phyloP scores from a whole-genome alignment of 495 filamentous ascomycete genomes.

The Podospora bellae-mahoneyi region DNA sequence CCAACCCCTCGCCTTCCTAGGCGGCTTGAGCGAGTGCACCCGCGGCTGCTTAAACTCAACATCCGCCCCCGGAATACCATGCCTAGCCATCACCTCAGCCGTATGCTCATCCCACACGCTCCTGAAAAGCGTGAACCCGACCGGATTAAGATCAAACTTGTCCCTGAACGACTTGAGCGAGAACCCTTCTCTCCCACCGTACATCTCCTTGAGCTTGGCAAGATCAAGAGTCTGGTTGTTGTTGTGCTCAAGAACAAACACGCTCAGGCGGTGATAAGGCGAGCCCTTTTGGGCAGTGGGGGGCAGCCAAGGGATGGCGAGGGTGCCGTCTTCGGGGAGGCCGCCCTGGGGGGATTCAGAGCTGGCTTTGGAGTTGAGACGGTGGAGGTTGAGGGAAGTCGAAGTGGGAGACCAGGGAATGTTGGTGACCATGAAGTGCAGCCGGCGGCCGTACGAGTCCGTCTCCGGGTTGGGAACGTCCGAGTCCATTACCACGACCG shows the following conservation, averaged over 20 bases:
- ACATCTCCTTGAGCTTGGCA: constrained; percentile 52
- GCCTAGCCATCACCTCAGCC: constrained; percentile 75
- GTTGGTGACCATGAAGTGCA: constrained; percentile 78
- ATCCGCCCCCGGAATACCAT: constrained; percentile 69
- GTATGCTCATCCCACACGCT: constrained; percentile 85
- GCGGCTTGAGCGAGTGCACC: constrained; percentile 49
- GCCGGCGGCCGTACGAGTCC: constrained; percentile 75
- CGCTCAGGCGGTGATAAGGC: constrained; percentile 81
- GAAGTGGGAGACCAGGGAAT: constrained; percentile 51
- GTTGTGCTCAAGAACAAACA: constrained; percentile 81
- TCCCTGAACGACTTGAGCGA: constrained; percentile 67
- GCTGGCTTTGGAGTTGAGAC: constrained; percentile 22
- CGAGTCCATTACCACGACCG: constrained; percentile 79
- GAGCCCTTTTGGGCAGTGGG: constrained; percentile 84
- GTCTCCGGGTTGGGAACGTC: constrained; percentile 79
- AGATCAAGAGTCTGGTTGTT: constrained; percentile 58
- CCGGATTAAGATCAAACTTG: constrained; percentile 63
- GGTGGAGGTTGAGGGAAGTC: constrained; percentile 46
- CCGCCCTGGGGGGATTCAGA: neutral
- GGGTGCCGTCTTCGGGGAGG: constrained; percentile 40
- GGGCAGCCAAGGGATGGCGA: constrained; percentile 77
- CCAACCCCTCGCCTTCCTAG: constrained; percentile 52
- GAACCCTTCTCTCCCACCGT: constrained; percentile 58
- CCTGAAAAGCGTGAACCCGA: constrained; percentile 85
- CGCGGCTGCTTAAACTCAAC: constrained; percentile 78